Percentiles rank a stretch among this genome's conserved stretches.
Evolutionary conservation across 2,329 filamentous ascomycete species (phyloP).

Genomic region (Pseudogymnoascus sp.): DNA sequence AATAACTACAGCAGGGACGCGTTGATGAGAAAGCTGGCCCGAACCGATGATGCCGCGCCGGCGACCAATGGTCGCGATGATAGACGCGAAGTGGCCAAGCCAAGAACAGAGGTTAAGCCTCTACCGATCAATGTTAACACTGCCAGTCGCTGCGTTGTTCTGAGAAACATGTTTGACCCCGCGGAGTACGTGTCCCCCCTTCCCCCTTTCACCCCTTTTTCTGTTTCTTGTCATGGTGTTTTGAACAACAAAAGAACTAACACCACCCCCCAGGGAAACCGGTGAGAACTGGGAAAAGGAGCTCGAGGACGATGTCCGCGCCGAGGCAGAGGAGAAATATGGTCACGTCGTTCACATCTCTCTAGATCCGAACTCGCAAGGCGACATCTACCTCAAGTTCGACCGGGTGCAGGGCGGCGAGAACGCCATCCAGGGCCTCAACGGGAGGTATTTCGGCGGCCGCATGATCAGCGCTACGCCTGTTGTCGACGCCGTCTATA

Average conservation of each 20-base stretch:
- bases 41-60: constrained; percentile 73
- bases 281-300: constrained; percentile 86
- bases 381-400: constrained; percentile 98
- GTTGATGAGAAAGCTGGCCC: constrained; percentile 96
- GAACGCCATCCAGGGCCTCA: constrained; percentile 95
- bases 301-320: constrained; percentile 84
- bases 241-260: constrained; percentile 12
- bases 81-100: constrained; percentile 65
- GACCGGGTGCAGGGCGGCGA: constrained; percentile 90
- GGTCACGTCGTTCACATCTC: constrained; percentile 96
- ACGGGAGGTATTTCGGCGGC: constrained; percentile 91
- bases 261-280: constrained; percentile 59
- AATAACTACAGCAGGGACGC: constrained; percentile 98
- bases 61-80: constrained; percentile 48
- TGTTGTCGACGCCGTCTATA: constrained; percentile 98
- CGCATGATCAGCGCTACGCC: constrained; percentile 88
- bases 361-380: constrained; percentile 84
- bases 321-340: constrained; percentile 91
- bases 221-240: too few species aligned
- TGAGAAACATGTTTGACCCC: constrained; percentile 93
- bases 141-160: constrained; percentile 85
- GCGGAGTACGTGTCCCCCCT: constrained; percentile 62
- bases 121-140: constrained; percentile 81
- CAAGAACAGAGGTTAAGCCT: constrained; percentile 70
- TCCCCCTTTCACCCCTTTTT: not conserved